Conservation (phyloP, 148 eudicot genomes). For the Rhododendron mucronatum region DNA sequence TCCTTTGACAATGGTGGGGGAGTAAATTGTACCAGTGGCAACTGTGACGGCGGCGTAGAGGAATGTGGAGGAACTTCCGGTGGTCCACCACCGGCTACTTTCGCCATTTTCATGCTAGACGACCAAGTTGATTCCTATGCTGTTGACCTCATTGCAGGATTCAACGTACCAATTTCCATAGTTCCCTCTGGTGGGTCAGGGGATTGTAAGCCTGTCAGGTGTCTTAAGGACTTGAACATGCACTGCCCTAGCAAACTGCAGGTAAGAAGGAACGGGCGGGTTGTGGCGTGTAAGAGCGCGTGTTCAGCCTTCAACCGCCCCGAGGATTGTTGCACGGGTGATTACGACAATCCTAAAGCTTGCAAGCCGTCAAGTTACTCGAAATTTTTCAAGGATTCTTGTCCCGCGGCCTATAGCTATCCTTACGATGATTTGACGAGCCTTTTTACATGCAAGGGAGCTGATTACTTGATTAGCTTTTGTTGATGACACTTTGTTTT, state of each 20-base stretch:
- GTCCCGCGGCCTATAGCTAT: slow-evolving; percentile 30
- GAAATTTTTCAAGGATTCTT: slow-evolving; percentile 24
- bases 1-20: slow-evolving; percentile 13
- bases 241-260: slow-evolving; percentile 20
- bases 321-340: slow-evolving; percentile 26
- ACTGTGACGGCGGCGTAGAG: slow-evolving; percentile 23
- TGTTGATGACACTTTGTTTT: slow-evolving; percentile 8
- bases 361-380: slow-evolving; percentile 30
- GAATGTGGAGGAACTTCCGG: slow-evolving; percentile 15
- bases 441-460: slow-evolving; percentile 27
- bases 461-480: slow-evolving; percentile 31
- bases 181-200: slow-evolving; percentile 28
- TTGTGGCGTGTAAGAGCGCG: slow-evolving; percentile 31
- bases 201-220: slow-evolving; percentile 18
- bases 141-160: slow-evolving; percentile 32
- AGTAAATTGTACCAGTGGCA: slow-evolving; percentile 29
- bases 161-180: slow-evolving; percentile 22
- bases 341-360: slow-evolving; percentile 11
- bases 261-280: background rate
- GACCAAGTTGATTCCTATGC: slow-evolving; percentile 27
- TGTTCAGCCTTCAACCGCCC: slow-evolving; percentile 24
- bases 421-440: slow-evolving; percentile 31
- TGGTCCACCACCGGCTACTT: slow-evolving; percentile 27
- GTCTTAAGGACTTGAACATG: slow-evolving; percentile 18
- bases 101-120: slow-evolving; percentile 23